phyloP scores from a whole-genome alignment of 257 asterid genomes.

The Gentiana dahurica region DNA sequence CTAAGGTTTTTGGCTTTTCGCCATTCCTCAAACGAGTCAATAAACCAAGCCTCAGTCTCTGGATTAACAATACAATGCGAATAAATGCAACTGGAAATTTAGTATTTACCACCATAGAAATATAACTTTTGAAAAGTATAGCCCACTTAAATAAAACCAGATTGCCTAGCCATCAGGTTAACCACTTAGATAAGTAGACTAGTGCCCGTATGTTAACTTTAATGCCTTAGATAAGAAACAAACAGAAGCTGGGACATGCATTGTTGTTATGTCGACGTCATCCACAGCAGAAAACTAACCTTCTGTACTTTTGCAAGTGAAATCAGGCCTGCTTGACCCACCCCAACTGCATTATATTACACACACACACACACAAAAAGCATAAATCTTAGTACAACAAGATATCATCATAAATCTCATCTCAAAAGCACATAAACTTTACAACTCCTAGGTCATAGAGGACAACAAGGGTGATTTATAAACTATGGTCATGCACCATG shows the following conservation, averaged over 20 bases:
- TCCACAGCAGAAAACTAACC: constrained; percentile 32
- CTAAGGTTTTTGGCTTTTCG: constrained; percentile 75
- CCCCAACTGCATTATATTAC: constrained; percentile 72
- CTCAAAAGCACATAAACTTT: no score
- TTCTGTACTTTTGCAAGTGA: constrained; percentile 95
- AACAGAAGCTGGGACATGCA: background rate
- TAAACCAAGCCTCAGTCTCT: constrained; percentile 93
- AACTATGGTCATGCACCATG: no score
- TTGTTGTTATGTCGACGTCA: background rate
- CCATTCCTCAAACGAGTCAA: constrained; percentile 92
- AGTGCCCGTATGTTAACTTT: background rate
- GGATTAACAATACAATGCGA: constrained; percentile 9
- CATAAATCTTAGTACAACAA: no score
- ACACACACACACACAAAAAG: no score
- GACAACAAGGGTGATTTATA: no score
- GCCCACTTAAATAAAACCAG: background rate
- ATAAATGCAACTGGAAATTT: constrained; percentile 1
- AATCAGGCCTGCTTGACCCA: constrained; percentile 97
- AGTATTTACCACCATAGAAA: background rate
- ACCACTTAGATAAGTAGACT: background rate
- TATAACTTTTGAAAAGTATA: background rate
- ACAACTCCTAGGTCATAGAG: no score
- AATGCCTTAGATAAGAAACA: background rate
- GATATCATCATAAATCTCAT: no score
- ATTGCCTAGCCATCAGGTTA: background rate